These are phyloP conservation scores for Dactylellina haptotyla DNA, from an alignment of 2,329 filamentous ascomycete genomes.

Conservation along the genomic window DNA sequence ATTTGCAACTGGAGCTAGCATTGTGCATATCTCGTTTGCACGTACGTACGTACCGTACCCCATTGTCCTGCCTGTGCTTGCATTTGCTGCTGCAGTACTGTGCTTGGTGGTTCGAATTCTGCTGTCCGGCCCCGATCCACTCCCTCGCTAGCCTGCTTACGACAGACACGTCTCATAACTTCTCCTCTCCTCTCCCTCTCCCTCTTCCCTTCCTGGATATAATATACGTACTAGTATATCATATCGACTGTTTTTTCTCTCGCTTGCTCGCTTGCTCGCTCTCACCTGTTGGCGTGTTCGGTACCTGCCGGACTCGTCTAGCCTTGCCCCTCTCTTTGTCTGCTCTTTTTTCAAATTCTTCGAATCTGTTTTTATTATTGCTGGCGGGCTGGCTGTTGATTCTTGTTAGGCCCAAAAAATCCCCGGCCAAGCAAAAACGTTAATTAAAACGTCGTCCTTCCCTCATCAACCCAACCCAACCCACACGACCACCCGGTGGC, in stretches of 20 bases:
- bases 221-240: neutral
- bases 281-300: too few relatives aligned
- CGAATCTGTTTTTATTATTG: constrained; percentile 10
- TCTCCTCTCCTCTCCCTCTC: neutral
- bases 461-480: constrained; percentile 2
- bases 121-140: neutral
- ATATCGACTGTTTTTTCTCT: neutral
- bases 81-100: too few relatives aligned
- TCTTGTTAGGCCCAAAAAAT: constrained; percentile 8
- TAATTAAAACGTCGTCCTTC: constrained; percentile 27
- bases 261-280: neutral
- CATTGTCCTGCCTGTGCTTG: too few relatives aligned
- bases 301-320: constrained; percentile 13
- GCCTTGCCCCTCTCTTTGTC: neutral
- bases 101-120: too few relatives aligned
- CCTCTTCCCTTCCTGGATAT: neutral
- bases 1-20: too few relatives aligned
- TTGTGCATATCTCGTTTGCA: too few relatives aligned
- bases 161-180: constrained; percentile 7
- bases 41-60: too few relatives aligned
- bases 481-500: neutral
- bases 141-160: constrained; percentile 1
- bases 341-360: constrained; percentile 3
- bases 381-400: neutral
- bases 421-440: constrained; percentile 46